phyloP scores from a whole-genome alignment of 2,329 filamentous ascomycete genomes.

The Fusarium anthophilum region DNA sequence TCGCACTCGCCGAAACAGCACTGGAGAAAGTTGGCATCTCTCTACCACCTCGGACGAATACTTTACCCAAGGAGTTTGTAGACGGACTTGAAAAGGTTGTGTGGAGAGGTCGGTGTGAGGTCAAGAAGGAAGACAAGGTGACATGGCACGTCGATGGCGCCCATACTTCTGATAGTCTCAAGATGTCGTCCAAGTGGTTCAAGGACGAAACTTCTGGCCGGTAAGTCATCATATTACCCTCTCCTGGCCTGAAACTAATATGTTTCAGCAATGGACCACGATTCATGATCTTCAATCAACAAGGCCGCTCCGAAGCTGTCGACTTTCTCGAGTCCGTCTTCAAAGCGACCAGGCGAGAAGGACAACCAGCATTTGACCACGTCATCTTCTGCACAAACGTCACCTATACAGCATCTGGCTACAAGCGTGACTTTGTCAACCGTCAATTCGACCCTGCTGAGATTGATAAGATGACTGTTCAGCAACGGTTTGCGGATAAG shows the following conservation, averaged over 20 bases:
- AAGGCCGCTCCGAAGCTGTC: conserved; percentile 64
- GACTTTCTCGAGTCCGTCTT: conserved; percentile 62
- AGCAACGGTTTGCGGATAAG: conserved; percentile 62
- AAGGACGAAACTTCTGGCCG: conserved; percentile 56
- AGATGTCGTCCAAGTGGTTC: conserved; percentile 86
- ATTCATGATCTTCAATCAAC: conserved; percentile 89
- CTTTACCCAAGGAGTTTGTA: conserved; percentile 71
- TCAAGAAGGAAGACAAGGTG: conserved; percentile 64
- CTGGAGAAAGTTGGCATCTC: conserved; percentile 56
- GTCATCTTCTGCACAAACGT: conserved; percentile 87
- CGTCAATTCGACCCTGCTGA: conserved; percentile 61
- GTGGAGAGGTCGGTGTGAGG: conserved; percentile 82
- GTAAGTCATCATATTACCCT: conserved; percentile 33
- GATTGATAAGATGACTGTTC: conserved; percentile 61
- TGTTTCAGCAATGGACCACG: conserved; percentile 50
- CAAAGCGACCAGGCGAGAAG: conserved; percentile 45
- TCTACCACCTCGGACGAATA: conserved; percentile 36
- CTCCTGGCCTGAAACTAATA: background rate
- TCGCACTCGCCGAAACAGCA: conserved; percentile 62
- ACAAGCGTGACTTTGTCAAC: conserved; percentile 68
- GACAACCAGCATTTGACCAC: conserved; percentile 67
- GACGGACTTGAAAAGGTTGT: conserved; percentile 78
- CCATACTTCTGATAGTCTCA: conserved; percentile 90
- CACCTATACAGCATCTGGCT: conserved; percentile 60
- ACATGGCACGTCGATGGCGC: conserved; percentile 93